Evolutionary conservation across 306 rosid species (phyloP).

Genomic region (Biancaea sappan): DNA sequence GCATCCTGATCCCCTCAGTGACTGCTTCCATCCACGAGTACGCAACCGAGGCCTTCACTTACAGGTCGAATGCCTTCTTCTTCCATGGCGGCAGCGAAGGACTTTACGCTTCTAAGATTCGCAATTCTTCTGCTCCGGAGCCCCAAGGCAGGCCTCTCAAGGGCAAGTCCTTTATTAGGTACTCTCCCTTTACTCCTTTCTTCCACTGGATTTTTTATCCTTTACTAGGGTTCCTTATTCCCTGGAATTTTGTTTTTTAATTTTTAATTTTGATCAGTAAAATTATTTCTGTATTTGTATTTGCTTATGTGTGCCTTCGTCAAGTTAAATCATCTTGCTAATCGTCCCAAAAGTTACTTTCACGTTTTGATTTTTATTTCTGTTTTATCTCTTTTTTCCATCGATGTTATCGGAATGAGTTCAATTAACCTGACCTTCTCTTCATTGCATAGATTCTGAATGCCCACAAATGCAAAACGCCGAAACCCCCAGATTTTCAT

Average conservation of each 20-base stretch:
- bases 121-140: constrained; percentile 29
- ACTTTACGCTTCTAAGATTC: constrained; percentile 62
- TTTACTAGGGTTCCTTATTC: background rate
- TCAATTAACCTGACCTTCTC: background rate
- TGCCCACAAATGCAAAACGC: background rate
- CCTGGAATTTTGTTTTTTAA: background rate
- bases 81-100: constrained; percentile 97
- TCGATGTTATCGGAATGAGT: background rate
- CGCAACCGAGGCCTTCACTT: constrained; percentile 57
- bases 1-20: constrained; percentile 26
- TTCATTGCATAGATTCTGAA: background rate
- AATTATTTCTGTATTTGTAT: background rate
- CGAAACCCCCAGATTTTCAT: background rate
- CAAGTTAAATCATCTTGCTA: background rate
- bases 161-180: constrained; percentile 78
- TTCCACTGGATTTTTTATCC: background rate
- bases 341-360: background rate
- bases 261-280: background rate
- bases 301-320: background rate
- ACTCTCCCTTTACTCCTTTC: background rate
- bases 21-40: constrained; percentile 79
- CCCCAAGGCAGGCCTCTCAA: constrained; percentile 41
- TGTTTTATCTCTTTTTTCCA: background rate
- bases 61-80: constrained; percentile 87
- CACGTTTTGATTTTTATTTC: background rate